Base-by-base conservation (phyloP, 139 green algal species). In the Chlamydomonas incerta region DNA sequence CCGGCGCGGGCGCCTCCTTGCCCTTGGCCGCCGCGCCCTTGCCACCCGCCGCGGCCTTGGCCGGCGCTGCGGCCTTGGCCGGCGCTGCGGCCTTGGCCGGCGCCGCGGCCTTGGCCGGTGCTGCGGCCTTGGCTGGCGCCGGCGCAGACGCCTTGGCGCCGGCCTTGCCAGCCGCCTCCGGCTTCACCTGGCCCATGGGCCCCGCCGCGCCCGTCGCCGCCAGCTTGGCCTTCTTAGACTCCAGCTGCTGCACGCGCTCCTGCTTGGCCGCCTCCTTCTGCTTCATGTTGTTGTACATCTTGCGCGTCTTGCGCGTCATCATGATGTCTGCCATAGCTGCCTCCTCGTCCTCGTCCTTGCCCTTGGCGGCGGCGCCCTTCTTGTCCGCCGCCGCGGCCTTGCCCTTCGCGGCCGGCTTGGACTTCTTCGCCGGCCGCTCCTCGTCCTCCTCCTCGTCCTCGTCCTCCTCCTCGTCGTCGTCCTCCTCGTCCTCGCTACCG, bases 201-300 rank as follows among this genome's bases (percentile, higher is more conserved):
- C 80, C 80, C 1, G 68, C 80, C 20, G 47, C 55, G 20, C 68
- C 80, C 28, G 52, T 9, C 13, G 52, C 34, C 33, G 33, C 52
- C 33, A 86, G 71, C 83, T 69, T 75, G 18, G 46, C 20, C 74
- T 90, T 91, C 23, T 83, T 73, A 15, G 77, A 57, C 87, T 95
- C 87, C 57, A 98, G 91, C 55, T 81, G 77, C 76, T 91, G 87
- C 28, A 93, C 90, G 23, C 92, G 88, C 76, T 92, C 86, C 14
- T 62, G 34, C 90, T 97, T 96, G 46, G 91, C 92, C 17, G 72
- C 88, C 77, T 90, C 67, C 31, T 88, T 86, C 17, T 89, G 83
- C 76, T 96, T 92, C 66, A 98, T 95, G 63, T 91, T 87, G 62
- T 97, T 94, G 89, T 99, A 99, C 84, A 98, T 80, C 89, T 97